Base-by-base conservation (phyloP, 2,329 filamentous ascomycete species). In the Penicillium fuscoglaucum region DNA sequence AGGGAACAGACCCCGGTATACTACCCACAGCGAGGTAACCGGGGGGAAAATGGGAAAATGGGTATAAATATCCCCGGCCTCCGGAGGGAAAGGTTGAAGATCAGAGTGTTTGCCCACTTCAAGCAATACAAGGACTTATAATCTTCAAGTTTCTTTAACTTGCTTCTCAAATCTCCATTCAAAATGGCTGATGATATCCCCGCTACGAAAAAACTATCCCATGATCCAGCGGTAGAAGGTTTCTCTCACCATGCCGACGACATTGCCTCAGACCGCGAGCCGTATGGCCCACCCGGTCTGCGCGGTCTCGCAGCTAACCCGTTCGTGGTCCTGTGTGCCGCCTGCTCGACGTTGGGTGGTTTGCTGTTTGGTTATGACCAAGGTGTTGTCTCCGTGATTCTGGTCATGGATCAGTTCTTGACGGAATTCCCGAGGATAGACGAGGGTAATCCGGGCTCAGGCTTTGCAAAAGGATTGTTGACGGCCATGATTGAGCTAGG, bases 401-500 rank as follows among this genome's bases (percentile, higher is more conserved):
- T 83, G 8, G 79, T 82, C 39, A 83, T 83, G 80, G 76, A 80
- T 17, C 80, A 82, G 55, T 83, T 83, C 59, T 69, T 82, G 4
- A 70, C 72, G 0, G 72, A 72, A 1, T 83, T 83, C 53, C 72
- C 78, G 12, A 73, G 74, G 15, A 76, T 82, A 3, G 74, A 76
- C 0, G 71, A 74, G 19, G 69, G 68, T 7, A 73, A 76, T 10
- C 64, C 70, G 8, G 73, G 73, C 6, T 69, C 72, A 6, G 74
- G 75, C 0, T 78, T 78, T 58, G 76, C 72, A 68, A 78, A 78
- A 58, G 76, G 76, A n/a, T 58, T 78, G 61, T 73, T 83, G 72
- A 84, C 82, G 9, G 82, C 82, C 4, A 83, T 83, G 80, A 79
- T 84, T 50, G 80, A 83, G 59, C 63, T 83, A 21, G 81, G 82